phyloP scores from a whole-genome alignment of 768 basidiomycete species.

The Lentinula lateritia region DNA sequence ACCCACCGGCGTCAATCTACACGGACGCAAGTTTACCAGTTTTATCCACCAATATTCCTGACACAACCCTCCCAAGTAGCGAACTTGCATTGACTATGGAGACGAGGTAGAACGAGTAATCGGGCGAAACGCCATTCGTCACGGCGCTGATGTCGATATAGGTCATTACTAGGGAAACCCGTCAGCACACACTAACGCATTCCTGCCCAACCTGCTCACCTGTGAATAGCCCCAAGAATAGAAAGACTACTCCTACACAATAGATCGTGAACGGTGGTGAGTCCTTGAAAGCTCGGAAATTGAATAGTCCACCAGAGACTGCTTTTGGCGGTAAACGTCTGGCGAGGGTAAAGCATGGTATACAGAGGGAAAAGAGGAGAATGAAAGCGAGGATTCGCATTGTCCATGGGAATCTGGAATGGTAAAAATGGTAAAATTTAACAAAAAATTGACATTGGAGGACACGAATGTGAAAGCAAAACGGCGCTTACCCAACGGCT shows the following conservation, averaged over 20 bases:
- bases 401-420: constrained; percentile 61
- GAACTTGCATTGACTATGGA: constrained; percentile 59
- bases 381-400: constrained; percentile 63
- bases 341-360: constrained; percentile 39
- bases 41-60: constrained; percentile 45
- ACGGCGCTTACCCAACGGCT: constrained; percentile 42
- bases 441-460: neutral
- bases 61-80: constrained; percentile 45
- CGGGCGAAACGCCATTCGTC: constrained; percentile 35
- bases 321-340: constrained; percentile 50
- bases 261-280: constrained; percentile 45
- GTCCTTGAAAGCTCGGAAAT: constrained; percentile 31
- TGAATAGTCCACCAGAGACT: constrained; percentile 48
- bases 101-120: constrained; percentile 53
- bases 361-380: constrained; percentile 38
- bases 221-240: constrained; percentile 61
- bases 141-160: constrained; percentile 53
- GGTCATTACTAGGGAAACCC: constrained; percentile 36
- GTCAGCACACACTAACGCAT: no score
- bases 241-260: constrained; percentile 36
- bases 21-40: constrained; percentile 39
- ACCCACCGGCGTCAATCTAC: constrained; percentile 10
- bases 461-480: neutral
- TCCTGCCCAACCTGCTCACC: constrained; percentile 22
- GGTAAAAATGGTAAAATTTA: neutral